These are phyloP conservation scores for Uncinocarpus reesii DNA, from an alignment of 2,329 filamentous ascomycete species.

Conservation along the genomic window DNA sequence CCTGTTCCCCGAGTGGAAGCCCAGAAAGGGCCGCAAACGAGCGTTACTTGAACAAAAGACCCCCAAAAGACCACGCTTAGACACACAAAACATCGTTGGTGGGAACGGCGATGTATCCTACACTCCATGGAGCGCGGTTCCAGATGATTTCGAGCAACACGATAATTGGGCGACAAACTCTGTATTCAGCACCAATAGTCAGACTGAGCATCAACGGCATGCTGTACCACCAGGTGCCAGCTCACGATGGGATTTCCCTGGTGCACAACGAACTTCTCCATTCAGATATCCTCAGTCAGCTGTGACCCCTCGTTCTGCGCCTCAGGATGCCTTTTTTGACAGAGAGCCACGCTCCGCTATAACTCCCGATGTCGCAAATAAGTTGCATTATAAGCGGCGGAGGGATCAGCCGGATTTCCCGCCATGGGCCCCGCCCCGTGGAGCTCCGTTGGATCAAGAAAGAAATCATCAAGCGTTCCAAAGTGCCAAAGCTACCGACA, in stretches of 20 bases:
- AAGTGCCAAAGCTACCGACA: background rate
- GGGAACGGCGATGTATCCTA: background rate
- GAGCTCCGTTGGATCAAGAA: background rate
- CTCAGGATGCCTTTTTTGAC: slow-evolving; percentile 30
- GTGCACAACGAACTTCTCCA: slow-evolving; percentile 51
- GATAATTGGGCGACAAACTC: slow-evolving; percentile 32
- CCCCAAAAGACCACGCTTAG: slow-evolving; percentile 53
- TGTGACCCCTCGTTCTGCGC: slow-evolving; percentile 49
- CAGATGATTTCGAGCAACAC: slow-evolving; percentile 42
- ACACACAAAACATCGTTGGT: slow-evolving; percentile 30
- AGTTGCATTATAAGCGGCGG: slow-evolving; percentile 44
- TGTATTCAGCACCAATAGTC: slow-evolving; percentile 31
- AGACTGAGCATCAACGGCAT: slow-evolving; percentile 23
- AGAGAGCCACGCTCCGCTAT: slow-evolving; percentile 60
- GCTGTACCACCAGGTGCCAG: background rate
- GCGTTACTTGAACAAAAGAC: slow-evolving; percentile 46
- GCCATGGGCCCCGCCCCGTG: background rate
- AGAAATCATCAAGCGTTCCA: background rate
- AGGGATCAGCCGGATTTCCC: slow-evolving; percentile 34
- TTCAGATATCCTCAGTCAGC: slow-evolving; percentile 69
- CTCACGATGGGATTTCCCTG: slow-evolving; percentile 41
- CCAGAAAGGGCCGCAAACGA: slow-evolving; percentile 52
- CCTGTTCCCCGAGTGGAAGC: slow-evolving; percentile 63
- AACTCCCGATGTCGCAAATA: slow-evolving; percentile 46
- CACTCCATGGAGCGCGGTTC: slow-evolving; percentile 44